A percentile compares a stretch with the other conserved stretches of the same genome.
phyloP scores from a whole-genome alignment of 169 alveolate species.

The Eimeria tenella region DNA sequence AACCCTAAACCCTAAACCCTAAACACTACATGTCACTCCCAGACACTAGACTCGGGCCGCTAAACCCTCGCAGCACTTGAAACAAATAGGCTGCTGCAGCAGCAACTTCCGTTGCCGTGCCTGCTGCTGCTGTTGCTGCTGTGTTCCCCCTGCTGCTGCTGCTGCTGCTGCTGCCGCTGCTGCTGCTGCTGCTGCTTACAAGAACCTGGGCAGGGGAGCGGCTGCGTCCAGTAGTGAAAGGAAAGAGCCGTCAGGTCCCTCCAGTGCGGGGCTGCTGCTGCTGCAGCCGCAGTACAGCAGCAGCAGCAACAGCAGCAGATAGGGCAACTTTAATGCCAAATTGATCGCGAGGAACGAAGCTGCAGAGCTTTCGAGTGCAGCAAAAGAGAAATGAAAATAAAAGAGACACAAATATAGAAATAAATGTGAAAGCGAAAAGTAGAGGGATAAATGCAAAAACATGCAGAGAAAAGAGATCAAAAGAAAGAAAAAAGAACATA shows the following conservation, averaged over 20 bases:
- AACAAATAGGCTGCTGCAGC: background rate
- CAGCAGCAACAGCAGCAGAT: background rate
- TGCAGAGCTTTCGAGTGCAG: background rate
- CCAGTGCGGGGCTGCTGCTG: constrained; percentile 77
- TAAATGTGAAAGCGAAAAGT: background rate
- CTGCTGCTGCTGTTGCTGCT: constrained; percentile 6
- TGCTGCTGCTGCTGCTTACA: constrained; percentile 10
- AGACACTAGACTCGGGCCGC: background rate
- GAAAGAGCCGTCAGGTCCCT: constrained; percentile 55
- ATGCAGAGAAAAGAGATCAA: background rate
- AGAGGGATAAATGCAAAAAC: background rate
- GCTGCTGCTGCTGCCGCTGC: background rate
- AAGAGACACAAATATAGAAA: background rate
- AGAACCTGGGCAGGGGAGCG: constrained; percentile 67
- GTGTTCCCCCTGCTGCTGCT: too few relatives aligned
- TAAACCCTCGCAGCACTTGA: background rate
- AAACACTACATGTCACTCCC: background rate
- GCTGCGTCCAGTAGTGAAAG: constrained; percentile 81
- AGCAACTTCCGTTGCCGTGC: background rate
- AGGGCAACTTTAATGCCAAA: background rate
- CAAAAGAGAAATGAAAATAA: background rate
- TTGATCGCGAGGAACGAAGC: background rate
- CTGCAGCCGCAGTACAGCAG: background rate
- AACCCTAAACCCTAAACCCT: background rate
- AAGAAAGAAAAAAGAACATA: background rate